Conservation (phyloP, 176 grass and related monocot species). For the Rhynchospora tenuis region DNA sequence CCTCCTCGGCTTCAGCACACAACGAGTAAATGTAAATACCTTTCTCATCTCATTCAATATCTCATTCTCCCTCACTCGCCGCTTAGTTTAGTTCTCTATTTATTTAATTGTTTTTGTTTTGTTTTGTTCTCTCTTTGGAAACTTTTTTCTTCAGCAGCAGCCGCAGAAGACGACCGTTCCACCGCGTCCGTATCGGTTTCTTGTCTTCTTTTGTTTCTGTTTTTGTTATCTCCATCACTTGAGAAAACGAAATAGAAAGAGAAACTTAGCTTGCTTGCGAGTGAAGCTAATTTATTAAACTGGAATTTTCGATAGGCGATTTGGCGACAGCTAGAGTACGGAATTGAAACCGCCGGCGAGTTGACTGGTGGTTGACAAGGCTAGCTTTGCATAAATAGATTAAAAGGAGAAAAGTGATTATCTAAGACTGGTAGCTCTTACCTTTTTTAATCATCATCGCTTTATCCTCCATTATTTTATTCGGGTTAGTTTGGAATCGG, state of each 20-base stretch:
- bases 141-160: slow-evolving; percentile 4
- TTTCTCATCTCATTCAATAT: background rate
- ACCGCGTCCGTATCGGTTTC: background rate
- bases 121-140: slow-evolving; percentile 7
- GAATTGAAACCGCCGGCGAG: background rate
- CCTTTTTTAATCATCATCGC: background rate
- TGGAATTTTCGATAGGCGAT: slow-evolving; percentile 4
- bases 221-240: background rate
- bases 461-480: background rate
- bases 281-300: slow-evolving; percentile 1
- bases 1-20: background rate
- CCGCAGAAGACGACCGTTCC: slow-evolving; percentile 23
- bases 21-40: slow-evolving; percentile 11
- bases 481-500: background rate
- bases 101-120: background rate
- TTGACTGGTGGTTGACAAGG: background rate
- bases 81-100: background rate
- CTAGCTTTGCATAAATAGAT: background rate
- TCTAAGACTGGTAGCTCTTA: slow-evolving; percentile 37
- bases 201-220: background rate
- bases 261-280: background rate
- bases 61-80: background rate
- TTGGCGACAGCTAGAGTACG: background rate
- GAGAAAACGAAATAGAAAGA: background rate
- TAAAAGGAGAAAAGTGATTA: background rate